These are phyloP conservation scores for Fusarium sp. DNA, from an alignment of 2,329 filamentous ascomycete genomes.

Conservation along the genomic window DNA sequence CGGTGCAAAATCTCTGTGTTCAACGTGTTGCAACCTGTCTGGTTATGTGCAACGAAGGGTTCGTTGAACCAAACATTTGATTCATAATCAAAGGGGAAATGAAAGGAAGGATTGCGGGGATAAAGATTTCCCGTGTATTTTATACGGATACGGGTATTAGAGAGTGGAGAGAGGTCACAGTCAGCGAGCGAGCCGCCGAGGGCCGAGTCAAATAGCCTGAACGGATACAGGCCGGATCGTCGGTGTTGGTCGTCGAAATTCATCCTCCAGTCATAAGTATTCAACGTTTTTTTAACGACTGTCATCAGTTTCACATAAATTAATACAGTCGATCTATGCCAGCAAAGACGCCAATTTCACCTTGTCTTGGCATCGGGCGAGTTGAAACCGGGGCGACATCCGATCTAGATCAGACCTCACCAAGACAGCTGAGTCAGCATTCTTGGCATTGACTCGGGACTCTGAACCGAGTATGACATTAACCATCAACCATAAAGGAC, in stretches of 20 bases:
- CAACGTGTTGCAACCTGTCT: neutral
- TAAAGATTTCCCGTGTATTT: neutral
- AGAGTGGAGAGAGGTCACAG: neutral
- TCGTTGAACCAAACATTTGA: neutral
- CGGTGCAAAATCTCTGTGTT: neutral
- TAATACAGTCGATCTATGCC: neutral
- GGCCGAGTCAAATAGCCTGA: conserved; percentile 5
- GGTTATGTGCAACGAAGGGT: neutral
- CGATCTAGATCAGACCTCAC: neutral
- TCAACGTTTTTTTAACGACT: neutral
- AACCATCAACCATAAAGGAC: neutral
- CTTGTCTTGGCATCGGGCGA: neutral
- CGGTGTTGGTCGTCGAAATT: neutral
- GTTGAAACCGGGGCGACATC: neutral
- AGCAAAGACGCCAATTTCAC: neutral
- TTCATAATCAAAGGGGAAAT: neutral
- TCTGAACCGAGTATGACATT: neutral
- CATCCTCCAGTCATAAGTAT: no score
- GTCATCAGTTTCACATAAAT: neutral
- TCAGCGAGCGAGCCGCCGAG: neutral
- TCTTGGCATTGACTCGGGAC: neutral
- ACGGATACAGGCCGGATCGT: neutral
- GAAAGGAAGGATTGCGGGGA: neutral
- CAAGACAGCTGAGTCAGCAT: neutral
- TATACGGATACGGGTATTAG: neutral